Base-by-base conservation (phyloP, 352 stramenopile species). In the Phytophthora fragariaefolia region DNA sequence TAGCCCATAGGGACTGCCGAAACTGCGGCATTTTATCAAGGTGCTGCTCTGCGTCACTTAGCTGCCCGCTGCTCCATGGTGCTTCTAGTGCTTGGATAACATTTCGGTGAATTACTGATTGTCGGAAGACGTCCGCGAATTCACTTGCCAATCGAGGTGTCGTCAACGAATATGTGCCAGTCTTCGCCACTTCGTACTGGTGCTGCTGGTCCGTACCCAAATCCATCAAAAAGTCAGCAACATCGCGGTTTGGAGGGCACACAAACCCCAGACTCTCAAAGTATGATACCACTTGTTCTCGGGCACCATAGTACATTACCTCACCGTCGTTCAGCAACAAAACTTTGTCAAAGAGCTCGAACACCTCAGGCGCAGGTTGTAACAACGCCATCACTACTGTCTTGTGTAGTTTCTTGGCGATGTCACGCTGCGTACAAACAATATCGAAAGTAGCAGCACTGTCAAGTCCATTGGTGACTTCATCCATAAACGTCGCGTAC, bases 401-500 rank as follows among this genome's bases (percentile, higher is more conserved):
- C 34, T 72, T 68, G 40, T 73, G 48, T 4, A 89, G 47, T 4
- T 67, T 69, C 56, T 83, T 64, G 23, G 79, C 76, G 27, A 85
- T 52, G n/a, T 58, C 62, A 2, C 76, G 65, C 7, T 80, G 66
- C 0, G 72, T 74, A 77, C 32, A 23, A 49, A 89, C 78, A 61
- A 98, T 98, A 49, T 98, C 91, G 60, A 79, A 96, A 0, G 90
- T 95, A 5, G 90, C 94, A 0, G 89, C 81, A 20, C 76, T 80
- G 75, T 98, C 92, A 13, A 98, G 80, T 4, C 93, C 93, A 23
- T 88, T 98, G 58, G 75, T 92, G 59, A 98, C 92, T 74, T 95
- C 84, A 68, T 98, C 92, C 63, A 82, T 82, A 48, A 91, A 90
- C 18, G 83, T 63, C 18, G 95, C 79, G 36, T 77, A 81, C 58